Base-by-base conservation (phyloP, 495 filamentous ascomycete genomes). In the Physcia stellaris region DNA sequence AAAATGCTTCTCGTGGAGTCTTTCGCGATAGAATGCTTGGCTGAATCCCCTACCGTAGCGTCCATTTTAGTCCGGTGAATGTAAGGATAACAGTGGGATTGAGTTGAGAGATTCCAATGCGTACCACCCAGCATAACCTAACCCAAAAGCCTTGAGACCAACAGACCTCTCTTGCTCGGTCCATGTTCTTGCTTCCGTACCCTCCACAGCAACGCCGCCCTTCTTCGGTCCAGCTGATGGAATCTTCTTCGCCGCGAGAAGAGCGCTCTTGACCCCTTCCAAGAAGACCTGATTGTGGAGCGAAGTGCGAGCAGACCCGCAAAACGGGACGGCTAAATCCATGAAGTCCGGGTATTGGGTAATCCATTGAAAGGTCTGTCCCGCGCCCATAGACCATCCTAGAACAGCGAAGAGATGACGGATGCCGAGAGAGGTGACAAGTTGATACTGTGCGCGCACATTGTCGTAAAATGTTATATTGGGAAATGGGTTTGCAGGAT, bases 231-330 rank as follows among this genome's bases (percentile, higher is more conserved):
- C 67, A 4, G 56, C 65, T 2, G 74, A 77, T 4, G 53, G 46
- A 3, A 64, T 61, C 6, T 67, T 60, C 42, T 77, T 79, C 1
- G 68, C 75, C 9, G 72, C 72, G n/a, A 79, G 55, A 30, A 85
- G 53, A 2, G 78, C 69, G 40, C 57, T 62, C 51, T 83, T 85
- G 2, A 81, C 73, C 1, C 80, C 79, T 44, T 83, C 80, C 3
- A 85, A 52, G 44, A 83, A 80, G 4, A 82, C 79, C 43, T 81
- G 62, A 41, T 84, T 85, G 35, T 84, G 80, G 39, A 80, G 43
- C 6, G 74, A 72, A 1, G 75, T 81, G 53, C 67, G 75, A 1
- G 79, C 78, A 11, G 71, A 64, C 11, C 75, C 73, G 50, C 80
- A 83, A 40, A 84, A 80, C 1, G 80, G 80, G 1, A 78, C 63